These are phyloP conservation scores for Santalum album DNA, from an alignment of 164 flowering plant genomes.

Conservation along the genomic window DNA sequence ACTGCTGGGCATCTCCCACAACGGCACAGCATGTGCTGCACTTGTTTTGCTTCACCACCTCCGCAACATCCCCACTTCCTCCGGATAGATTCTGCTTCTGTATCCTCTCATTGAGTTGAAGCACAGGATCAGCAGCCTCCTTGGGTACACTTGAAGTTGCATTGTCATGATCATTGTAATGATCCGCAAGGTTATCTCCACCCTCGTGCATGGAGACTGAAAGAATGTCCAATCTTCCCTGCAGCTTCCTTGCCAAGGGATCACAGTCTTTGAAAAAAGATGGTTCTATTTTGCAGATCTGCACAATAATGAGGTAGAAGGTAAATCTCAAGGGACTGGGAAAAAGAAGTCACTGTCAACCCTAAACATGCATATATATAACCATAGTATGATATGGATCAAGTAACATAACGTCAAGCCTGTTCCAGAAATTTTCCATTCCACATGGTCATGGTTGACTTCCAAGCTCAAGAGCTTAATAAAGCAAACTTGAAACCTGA, in stretches of 20 bases:
- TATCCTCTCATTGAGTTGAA: conserved; percentile 38
- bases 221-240: conserved; percentile 78
- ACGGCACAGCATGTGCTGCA: conserved; percentile 81
- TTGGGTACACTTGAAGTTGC: conserved; percentile 19
- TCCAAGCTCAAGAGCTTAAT: too few species aligned
- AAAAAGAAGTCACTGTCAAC: not conserved
- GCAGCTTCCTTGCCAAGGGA: conserved; percentile 52
- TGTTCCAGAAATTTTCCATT: too few species aligned
- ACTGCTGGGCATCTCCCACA: conserved; percentile 70
- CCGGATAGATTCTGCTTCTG: conserved; percentile 48
- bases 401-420: not conserved
- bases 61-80: conserved; percentile 20
- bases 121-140: conserved; percentile 27
- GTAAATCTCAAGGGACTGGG: not conserved
- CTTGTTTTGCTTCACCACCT: conserved; percentile 55
- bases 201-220: conserved; percentile 75
- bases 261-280: conserved; percentile 70
- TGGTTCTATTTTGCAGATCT: conserved; percentile 91
- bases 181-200: conserved; percentile 57
- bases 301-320: conserved; percentile 11
- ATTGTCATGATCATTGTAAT: conserved; percentile 57
- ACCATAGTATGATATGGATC: not conserved
- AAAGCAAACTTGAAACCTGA: too few species aligned
- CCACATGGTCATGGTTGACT: too few species aligned
- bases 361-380: not conserved